Evolutionary conservation across 768 basidiomycete genomes (phyloP), one percentile per base, ranked within the genome.

Genomic region (Albatrellus ellisii): DNA sequence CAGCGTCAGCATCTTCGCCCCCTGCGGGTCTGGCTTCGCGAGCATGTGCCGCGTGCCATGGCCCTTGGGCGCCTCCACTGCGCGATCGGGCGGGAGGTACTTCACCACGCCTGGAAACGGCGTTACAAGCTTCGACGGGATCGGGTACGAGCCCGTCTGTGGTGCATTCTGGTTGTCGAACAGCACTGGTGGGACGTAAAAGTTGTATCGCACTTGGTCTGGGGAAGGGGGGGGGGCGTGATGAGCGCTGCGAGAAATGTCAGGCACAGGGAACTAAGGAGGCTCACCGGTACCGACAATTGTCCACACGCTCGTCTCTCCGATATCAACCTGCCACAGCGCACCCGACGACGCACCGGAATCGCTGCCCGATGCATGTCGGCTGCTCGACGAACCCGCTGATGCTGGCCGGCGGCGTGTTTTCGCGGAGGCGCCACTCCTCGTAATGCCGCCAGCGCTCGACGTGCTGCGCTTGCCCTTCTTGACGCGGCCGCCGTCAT

Each of bases 141-240:
- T 73, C 25, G 83, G 81, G 69, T 79, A 87, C 17, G 82, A 79
- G 5, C 75, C 71, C 6, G 69, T 76, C 53, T 75, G 76, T 15
- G 75, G 66, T n/a, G 75, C 71, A 47, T 76, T 77, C 58, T 81
- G 83, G 52, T 77, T 77, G 64, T 88, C 84, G 56, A 83, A 86
- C 33, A 90, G 66, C 20, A 80, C 72, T 1, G 85, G 84, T 25
- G 89, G 89, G 10, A 91, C 80, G 55, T 88, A 91, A 61, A 91
- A 92, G 60, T 91, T 89, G 64, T 91, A 90, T 47, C 89, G 79
- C 41, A 89, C 74, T 73, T 90, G 84, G 55, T 92, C 88, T 80
- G 62, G 43, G 46, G 36, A 14, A 27, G 44, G 38, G 11, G 12
- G 22, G 28, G 11, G 18, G 25, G 22, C 17, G 41, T 42, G 45